Percentiles rank a stretch among this genome's conserved stretches.
Evolutionary conservation across 208 protist species (phyloP).

Genomic region (Leishmania amazonensis): DNA sequence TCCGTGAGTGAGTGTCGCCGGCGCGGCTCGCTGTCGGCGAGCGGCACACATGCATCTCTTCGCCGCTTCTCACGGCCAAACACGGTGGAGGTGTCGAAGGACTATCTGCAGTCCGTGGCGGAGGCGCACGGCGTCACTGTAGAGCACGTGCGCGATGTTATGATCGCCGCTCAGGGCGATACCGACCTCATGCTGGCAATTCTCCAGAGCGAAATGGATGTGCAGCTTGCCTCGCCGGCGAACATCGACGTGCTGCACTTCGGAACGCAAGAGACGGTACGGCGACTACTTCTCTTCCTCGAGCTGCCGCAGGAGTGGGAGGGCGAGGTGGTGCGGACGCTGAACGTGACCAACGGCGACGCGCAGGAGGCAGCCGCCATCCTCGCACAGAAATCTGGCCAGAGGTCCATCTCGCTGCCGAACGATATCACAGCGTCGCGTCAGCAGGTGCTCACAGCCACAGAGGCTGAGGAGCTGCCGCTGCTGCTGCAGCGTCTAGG

Average conservation of each 20-base stretch:
- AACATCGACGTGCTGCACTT: constrained; percentile 45
- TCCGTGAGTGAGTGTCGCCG: constrained; percentile 15
- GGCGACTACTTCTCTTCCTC: constrained; percentile 57
- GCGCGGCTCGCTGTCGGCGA: constrained; percentile 17
- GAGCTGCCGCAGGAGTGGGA: constrained; percentile 49
- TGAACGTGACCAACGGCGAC: constrained; percentile 73
- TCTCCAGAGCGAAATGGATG: constrained; percentile 51
- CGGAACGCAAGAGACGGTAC: constrained; percentile 59
- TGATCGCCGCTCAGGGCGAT: constrained; percentile 60
- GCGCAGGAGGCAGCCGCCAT: constrained; percentile 44
- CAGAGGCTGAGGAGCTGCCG: constrained; percentile 15
- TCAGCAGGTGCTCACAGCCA: constrained; percentile 12
- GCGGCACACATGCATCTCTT: constrained; percentile 2
- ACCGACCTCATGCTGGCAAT: constrained; percentile 61
- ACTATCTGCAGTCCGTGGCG: constrained; percentile 51
- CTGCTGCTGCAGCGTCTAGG: constrained; percentile 9
- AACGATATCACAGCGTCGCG: constrained; percentile 11
- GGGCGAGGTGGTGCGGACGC: constrained; percentile 52
- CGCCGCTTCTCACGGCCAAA: constrained; percentile 21
- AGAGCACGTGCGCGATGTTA: constrained; percentile 62
- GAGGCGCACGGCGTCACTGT: constrained; percentile 38
- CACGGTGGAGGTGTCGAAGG: constrained; percentile 51
- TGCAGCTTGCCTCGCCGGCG: constrained; percentile 19
- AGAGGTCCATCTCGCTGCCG: constrained; percentile 1
- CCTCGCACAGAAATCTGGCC: constrained; percentile 38